Percentiles rank a stretch among this genome's conserved stretches.
Evolutionary conservation across 1,284 basidiomycete genomes (phyloP).

Genomic region (Marasmius fiardii): DNA sequence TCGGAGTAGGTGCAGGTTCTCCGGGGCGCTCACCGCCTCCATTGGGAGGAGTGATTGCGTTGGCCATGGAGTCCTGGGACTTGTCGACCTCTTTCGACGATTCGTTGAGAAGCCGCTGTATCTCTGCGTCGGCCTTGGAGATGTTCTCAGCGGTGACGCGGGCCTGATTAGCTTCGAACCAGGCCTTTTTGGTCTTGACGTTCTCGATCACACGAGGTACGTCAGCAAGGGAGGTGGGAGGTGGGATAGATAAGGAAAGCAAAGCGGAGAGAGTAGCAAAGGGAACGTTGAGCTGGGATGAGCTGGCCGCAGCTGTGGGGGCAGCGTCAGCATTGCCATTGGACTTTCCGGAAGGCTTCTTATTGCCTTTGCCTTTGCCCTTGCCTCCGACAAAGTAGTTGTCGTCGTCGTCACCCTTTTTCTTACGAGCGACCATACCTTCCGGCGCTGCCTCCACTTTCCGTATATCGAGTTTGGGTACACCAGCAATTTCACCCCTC

Average conservation of each 20-base stretch:
- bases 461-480: slow-evolving; percentile 83
- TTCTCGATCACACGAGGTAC: slow-evolving; percentile 86
- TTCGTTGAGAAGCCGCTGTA: slow-evolving; percentile 57
- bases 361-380: slow-evolving; percentile 71
- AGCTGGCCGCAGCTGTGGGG: slow-evolving; percentile 23
- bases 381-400: slow-evolving; percentile 79
- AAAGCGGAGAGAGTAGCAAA: slow-evolving; percentile 87
- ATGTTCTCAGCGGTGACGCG: slow-evolving; percentile 70
- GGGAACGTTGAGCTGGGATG: slow-evolving; percentile 72
- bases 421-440: slow-evolving; percentile 83
- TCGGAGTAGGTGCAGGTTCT: slow-evolving; percentile 46
- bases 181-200: slow-evolving; percentile 91
- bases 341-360: slow-evolving; percentile 50
- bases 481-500: slow-evolving; percentile 58
- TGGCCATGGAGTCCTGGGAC: slow-evolving; percentile 33
- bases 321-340: slow-evolving; percentile 34
- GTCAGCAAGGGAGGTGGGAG: slow-evolving; percentile 78
- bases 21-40: slow-evolving; percentile 43
- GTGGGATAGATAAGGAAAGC: slow-evolving; percentile 86
- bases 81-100: slow-evolving; percentile 39
- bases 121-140: slow-evolving; percentile 77
- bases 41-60: slow-evolving; percentile 36
- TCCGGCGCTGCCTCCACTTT: slow-evolving; percentile 76
- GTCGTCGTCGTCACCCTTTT: slow-evolving; percentile 86
- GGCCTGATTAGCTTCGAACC: slow-evolving; percentile 83